Percentiles rank a stretch among this genome's conserved stretches.
phyloP scores from a whole-genome alignment of 305 asterid species.

The Coffea humblotiana region DNA sequence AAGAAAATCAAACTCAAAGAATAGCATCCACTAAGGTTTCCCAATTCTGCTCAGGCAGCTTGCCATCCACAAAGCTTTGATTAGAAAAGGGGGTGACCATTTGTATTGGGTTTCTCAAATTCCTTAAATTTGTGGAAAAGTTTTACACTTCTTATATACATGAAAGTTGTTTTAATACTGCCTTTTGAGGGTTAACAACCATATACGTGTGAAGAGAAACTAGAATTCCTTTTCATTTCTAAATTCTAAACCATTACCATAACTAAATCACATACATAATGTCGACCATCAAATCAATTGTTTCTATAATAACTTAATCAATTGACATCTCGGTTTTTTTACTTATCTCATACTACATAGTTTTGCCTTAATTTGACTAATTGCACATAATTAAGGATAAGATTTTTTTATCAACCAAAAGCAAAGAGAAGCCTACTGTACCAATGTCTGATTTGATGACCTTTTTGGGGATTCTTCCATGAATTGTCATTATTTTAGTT shows the following conservation, averaged over 20 bases:
- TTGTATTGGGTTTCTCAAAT: not conserved
- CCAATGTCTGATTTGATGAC: not conserved
- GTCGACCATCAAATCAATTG: not conserved
- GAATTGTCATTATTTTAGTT: not conserved
- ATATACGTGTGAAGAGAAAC: no score
- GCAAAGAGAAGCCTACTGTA: no score
- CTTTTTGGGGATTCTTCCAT: not conserved
- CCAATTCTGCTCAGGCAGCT: not conserved
- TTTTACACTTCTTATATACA: not conserved
- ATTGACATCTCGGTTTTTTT: not conserved
- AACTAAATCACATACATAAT: no score
- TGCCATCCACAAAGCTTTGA: not conserved
- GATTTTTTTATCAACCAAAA: no score
- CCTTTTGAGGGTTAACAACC: not conserved
- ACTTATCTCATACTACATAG: not conserved
- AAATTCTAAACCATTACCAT: not conserved
- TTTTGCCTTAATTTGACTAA: no score
- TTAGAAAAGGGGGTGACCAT: not conserved
- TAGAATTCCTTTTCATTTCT: no score
- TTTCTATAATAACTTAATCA: not conserved
- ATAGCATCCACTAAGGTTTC: not conserved
- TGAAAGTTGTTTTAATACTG: not conserved
- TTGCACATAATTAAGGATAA: no score
- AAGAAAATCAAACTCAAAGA: not conserved
- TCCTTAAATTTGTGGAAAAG: not conserved